Evolutionary conservation across 2,329 filamentous ascomycete genomes (phyloP), one percentile per base, ranked within the genome.

Genomic region (Sporothrix mexicana): DNA sequence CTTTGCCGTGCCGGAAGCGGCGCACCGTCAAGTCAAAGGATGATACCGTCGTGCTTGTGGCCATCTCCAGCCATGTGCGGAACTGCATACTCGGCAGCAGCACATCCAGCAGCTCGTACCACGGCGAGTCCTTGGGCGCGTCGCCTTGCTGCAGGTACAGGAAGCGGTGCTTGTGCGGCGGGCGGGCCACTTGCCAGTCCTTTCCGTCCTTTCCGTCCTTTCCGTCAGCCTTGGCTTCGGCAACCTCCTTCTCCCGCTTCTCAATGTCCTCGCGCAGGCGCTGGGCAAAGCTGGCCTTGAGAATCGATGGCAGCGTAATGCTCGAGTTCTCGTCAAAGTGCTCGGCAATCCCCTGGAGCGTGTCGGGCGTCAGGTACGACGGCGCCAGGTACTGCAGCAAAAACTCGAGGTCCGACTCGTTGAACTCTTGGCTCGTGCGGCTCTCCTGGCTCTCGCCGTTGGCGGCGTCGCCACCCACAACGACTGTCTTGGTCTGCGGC

Each of bases 81-180:
- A 99, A 99, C 55, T 94, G 90, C 25, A 87, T 86, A 74, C 94
- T 97, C 0, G 96, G 95, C 20, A 99, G 86, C 72, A 98, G 88
- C 13, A 92, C 88, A 76, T 97, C 90, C 12, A 98, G 82, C 9
- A 99, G 85, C 80, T 97, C 93, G 71, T 91, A 89, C 73, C 97
- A 86, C 0, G 93, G 88, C 15, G 87, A 88, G 69, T 84, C 81
- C 61, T 85, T 82, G 0, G 78, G 76, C 30, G 73, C 74, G 23
- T 82, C 81, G 68, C 78, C 85, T 76, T 82, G 84, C 77, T 94
- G 90, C 74, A 93, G 88, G 82, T 96, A 99, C 1, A 97, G 85
- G 80, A 92, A 99, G 15, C 95, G 93, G 79, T 98, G 94, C 84
- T 99, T 99, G 83, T 99, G 95, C 0, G 96, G 96, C 53, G 96